These are phyloP conservation scores for Trichoderma reesei DNA, from an alignment of 495 filamentous ascomycete genomes.

Conservation along the genomic window DNA sequence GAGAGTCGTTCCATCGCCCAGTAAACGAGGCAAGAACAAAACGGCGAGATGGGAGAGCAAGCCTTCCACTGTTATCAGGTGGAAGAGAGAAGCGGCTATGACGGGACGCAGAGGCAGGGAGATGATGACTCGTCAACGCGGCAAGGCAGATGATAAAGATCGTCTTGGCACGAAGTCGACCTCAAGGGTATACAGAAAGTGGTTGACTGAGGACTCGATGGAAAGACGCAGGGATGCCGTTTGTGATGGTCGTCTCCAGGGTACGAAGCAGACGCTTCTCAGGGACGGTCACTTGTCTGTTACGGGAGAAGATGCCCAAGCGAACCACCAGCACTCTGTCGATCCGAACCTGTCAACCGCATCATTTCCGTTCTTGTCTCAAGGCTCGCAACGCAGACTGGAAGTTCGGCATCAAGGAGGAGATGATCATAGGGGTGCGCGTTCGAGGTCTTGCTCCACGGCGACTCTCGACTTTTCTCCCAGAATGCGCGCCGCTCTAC, in stretches of 20 bases:
- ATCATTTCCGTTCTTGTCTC: too few species aligned
- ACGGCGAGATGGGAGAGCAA: not conserved
- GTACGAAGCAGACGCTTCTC: not conserved
- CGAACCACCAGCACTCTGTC: not conserved
- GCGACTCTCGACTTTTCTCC: not conserved
- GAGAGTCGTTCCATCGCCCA: not conserved
- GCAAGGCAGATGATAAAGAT: not conserved
- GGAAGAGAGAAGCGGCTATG: not conserved
- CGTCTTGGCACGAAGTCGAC: not conserved
- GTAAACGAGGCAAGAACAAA: not conserved
- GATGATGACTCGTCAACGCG: not conserved
- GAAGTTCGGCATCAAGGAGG: not conserved
- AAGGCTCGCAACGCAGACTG: too few species aligned
- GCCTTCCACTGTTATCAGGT: not conserved
- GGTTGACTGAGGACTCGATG: not conserved
- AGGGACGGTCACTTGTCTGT: not conserved
- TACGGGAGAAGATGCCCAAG: not conserved
- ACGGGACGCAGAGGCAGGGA: not conserved
- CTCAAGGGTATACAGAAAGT: not conserved
- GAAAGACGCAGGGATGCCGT: not conserved
- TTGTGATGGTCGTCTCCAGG: not conserved
- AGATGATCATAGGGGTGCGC: not conserved
- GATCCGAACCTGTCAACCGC: too few species aligned
- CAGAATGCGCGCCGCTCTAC: not conserved
- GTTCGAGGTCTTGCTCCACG: not conserved